Base-by-base conservation (phyloP, 2,329 filamentous ascomycete genomes). In the Cladosporium sp. region DNA sequence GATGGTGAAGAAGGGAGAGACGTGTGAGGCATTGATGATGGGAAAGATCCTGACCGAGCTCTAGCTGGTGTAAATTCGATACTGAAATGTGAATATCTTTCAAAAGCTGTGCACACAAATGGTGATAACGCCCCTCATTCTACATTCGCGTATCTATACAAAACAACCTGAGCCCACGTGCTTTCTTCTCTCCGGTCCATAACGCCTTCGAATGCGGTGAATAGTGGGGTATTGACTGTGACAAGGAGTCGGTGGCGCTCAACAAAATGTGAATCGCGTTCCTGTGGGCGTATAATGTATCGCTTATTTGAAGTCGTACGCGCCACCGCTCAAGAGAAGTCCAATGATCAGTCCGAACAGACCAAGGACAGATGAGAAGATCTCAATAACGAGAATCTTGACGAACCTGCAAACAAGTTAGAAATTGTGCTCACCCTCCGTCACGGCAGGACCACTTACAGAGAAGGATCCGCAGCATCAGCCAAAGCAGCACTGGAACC, bases 321-420 rank as follows among this genome's bases (percentile, higher is more conserved):
- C 90, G 72, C 93, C 95, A 68, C 85, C 80, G 53, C 89, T 88
- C 47, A 97, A 80, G 58, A 99, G 78, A 50, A 99, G 80, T 40
- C 95, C 93, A 60, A 99, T 85, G 65, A 99, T 99, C 57, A 99
- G 80, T 53, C 93, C 95, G 65, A 99, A 99, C 3, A 99, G 83
- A 57, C 95, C 93, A 9, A 99, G 80, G 43, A 99, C 92, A 36
- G 92, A 97, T 69, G 91, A 96, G 78, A 99, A 99, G 69, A 99
- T 99, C 73, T 99, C 95, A 65, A 99, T 95, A 61, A 99, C 92
- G 47, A 99, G 84, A 61, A 99, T 96, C 76, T 96, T 96, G 73
- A 99, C 92, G 72, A 99, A 99, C 49, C 91, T 96, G 56, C 15
- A 3, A 1, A 3, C 54, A 24, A 47, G 42, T 59, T 47, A 58